Evolutionary conservation across 257 asterid species (phyloP), one percentile per base, ranked within the genome.

Genomic region (Solanum peruvianum): DNA sequence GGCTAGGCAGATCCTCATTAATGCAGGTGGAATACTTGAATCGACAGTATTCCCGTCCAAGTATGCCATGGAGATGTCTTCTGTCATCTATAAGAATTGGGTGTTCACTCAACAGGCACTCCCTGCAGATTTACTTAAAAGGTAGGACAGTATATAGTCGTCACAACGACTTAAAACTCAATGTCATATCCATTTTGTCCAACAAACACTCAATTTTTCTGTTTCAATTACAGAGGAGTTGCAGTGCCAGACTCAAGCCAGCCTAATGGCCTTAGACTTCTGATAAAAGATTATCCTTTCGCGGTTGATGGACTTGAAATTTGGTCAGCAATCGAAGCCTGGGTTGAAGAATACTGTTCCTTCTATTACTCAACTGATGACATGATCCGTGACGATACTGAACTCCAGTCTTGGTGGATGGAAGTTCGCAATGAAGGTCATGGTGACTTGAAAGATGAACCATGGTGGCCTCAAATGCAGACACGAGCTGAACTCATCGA

Each of bases 1-100:
- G 88, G 98, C 97, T 69, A 86, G 99, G 21, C 99, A 96, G 82
- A 89, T 91, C 77, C 97, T 96, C 87, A 93, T 96, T 86, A 95
- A 94, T 84, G 94, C 98, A 33, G 98, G 94, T 7, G 99, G 99
- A 7, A 85, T 95, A 66, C 93, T 96, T 33, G 99, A 96, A 92
- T 84, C 86, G 41, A 94, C 99, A 2, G 98, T 95, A 58, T 95
- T 90, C 88, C 98, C 98, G 16, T 94, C 88, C 81, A 91, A 86
- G 88, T 96, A 91, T 39, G 93, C 99, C 41, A 9, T 96, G 93
- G 99, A 96, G 86, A 91, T 96, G 97, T 95, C 96, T 15, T 85
- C 98, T 69, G 85, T 83, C 13, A 29, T 94, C 37, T 96, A 95
- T 31, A 91, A 89, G 88, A 85, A 87, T 88, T 97, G 98, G 99